A percentile compares a stretch with the other conserved stretches of the same genome.
These are phyloP conservation scores for Gastrodia elata DNA, from an alignment of 106 monocot genomes.

Conservation along the genomic window DNA sequence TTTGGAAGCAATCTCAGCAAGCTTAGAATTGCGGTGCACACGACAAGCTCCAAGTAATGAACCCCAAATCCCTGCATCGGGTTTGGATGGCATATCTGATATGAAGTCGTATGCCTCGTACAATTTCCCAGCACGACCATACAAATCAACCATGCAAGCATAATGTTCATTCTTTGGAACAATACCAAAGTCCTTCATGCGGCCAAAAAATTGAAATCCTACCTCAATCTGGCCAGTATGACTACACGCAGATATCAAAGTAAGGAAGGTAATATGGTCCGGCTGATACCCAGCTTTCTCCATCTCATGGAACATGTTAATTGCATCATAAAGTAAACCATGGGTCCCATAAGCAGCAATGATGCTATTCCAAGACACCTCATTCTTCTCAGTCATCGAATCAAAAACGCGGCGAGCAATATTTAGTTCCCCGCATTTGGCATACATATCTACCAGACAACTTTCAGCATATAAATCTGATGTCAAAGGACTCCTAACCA, in stretches of 20 bases:
- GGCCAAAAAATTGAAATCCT: conserved; percentile 41
- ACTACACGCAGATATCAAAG: conserved; percentile 73
- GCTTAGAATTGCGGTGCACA: conserved; percentile 45
- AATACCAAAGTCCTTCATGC: conserved; percentile 51
- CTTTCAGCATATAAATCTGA: conserved; percentile 62
- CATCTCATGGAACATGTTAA: conserved; percentile 58
- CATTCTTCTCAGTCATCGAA: conserved; percentile 55
- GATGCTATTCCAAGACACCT: conserved; percentile 94
- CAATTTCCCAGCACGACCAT: conserved; percentile 58
- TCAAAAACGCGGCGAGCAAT: conserved; percentile 60
- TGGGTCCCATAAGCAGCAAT: conserved; percentile 78
- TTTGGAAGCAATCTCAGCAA: conserved; percentile 69
- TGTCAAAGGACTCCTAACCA: conserved; percentile 27
- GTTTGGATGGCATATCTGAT: conserved; percentile 44
- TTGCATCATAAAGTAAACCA: conserved; percentile 52
- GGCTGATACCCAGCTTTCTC: conserved; percentile 48
- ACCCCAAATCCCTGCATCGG: conserved; percentile 91
- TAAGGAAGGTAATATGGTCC: conserved; percentile 86
- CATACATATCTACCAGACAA: conserved; percentile 88
- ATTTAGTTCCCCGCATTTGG: conserved; percentile 66
- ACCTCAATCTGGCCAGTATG: conserved; percentile 68
- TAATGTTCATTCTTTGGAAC: conserved; percentile 70
- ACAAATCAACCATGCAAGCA: conserved; percentile 83
- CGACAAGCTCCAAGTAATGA: conserved; percentile 75
- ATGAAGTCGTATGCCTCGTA: conserved; percentile 53